Conservation (phyloP, 179 eudicot species). For the Beta lomatogona region DNA sequence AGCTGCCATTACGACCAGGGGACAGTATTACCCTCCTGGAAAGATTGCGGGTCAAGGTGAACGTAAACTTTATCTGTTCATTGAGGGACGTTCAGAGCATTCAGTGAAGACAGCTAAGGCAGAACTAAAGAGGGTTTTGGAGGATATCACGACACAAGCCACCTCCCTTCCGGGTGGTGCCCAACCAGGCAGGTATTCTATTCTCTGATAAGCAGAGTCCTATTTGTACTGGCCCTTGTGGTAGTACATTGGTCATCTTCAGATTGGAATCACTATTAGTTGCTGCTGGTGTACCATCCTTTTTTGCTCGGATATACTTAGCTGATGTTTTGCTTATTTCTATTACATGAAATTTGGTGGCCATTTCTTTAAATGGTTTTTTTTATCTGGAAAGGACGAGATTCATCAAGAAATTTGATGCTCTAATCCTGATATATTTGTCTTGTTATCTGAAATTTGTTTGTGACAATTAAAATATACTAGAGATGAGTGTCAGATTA, state of each 20-base stretch:
- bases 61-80: slow-evolving; percentile 80
- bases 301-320: slow-evolving; percentile 23
- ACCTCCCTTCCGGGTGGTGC: slow-evolving; percentile 81
- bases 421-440: neutral
- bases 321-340: slow-evolving; percentile 18
- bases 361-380: slow-evolving; percentile 15
- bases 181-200: slow-evolving; percentile 84
- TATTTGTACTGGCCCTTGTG: neutral
- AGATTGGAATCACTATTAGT: slow-evolving; percentile 20
- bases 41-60: slow-evolving; percentile 74
- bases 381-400: slow-evolving; percentile 21
- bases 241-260: slow-evolving; percentile 19
- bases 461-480: slow-evolving; percentile 1
- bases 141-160: slow-evolving; percentile 80
- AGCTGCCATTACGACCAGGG: slow-evolving; percentile 94
- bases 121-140: slow-evolving; percentile 78
- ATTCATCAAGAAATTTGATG: slow-evolving; percentile 2
- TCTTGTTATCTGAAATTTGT: slow-evolving; percentile 11
- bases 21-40: slow-evolving; percentile 75
- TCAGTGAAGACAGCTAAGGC: slow-evolving; percentile 89
- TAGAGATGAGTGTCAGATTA: slow-evolving; percentile 1
- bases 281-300: slow-evolving; percentile 20
- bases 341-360: slow-evolving; percentile 18
- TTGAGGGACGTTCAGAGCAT: slow-evolving; percentile 89
- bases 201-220: slow-evolving; percentile 43